Evolutionary conservation across 2,329 filamentous ascomycete species (phyloP).

Genomic region (Coniochaeta sp.): DNA sequence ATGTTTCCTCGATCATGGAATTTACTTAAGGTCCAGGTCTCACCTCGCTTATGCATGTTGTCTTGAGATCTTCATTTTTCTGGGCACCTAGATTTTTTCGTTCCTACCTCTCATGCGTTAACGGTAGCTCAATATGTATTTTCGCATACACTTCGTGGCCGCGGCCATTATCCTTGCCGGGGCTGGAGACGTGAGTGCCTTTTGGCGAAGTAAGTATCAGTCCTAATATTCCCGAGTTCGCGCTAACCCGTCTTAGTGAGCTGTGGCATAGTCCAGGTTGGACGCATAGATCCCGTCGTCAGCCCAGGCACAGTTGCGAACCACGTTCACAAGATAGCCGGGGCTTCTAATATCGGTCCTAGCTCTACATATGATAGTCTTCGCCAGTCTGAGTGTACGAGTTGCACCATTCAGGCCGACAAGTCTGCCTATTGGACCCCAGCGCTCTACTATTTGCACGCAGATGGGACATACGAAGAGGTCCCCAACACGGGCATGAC

Average conservation of each 20-base stretch:
- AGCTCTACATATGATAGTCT: conserved; percentile 36
- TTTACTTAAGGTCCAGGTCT: background rate
- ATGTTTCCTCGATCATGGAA: background rate
- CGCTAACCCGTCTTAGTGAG: background rate
- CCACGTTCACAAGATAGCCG: conserved; percentile 51
- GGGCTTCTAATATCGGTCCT: conserved; percentile 45
- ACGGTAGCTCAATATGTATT: background rate
- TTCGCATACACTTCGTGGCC: background rate
- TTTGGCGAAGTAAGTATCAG: background rate
- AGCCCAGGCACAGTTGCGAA: conserved; percentile 37
- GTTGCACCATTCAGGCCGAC: conserved; percentile 49
- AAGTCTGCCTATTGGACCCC: conserved; percentile 58
- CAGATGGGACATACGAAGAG: conserved; percentile 44
- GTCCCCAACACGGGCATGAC: conserved; percentile 44
- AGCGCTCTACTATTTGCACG: conserved; percentile 47
- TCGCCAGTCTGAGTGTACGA: conserved; percentile 43
- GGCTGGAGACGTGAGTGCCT: background rate
- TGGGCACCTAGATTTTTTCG: too few species aligned
- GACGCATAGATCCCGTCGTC: conserved; percentile 50
- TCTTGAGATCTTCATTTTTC: background rate
- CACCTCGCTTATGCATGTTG: background rate
- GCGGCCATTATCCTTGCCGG: background rate
- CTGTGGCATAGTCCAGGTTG: conserved; percentile 27
- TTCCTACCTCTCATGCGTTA: too few species aligned
- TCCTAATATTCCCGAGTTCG: background rate